phyloP scores from a whole-genome alignment of 2,329 filamentous ascomycete genomes.

The Diplodia scrobiculata region DNA sequence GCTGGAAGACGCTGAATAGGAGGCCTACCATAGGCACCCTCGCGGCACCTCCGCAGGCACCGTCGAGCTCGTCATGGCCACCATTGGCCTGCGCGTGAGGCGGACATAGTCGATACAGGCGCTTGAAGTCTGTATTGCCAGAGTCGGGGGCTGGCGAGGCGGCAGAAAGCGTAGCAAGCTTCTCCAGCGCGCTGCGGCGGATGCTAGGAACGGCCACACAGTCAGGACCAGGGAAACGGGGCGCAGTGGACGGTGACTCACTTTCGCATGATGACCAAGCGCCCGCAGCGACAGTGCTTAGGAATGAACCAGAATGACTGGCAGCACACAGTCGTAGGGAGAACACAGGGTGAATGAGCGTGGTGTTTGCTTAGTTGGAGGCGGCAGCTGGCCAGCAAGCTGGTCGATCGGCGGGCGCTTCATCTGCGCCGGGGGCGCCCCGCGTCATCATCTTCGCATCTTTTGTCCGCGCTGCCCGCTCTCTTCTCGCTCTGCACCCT shows the following conservation, averaged over 20 bases:
- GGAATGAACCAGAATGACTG: slow-evolving; percentile 27
- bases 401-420: slow-evolving; percentile 21
- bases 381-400: slow-evolving; percentile 12
- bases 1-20: background rate
- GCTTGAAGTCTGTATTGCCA: slow-evolving; percentile 44
- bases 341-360: background rate
- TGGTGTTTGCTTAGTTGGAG: slow-evolving; percentile 5
- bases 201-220: slow-evolving; percentile 33
- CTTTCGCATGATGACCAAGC: slow-evolving; percentile 25
- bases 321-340: background rate
- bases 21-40: slow-evolving; percentile 45
- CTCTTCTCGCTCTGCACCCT: background rate
- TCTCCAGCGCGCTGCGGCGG: slow-evolving; percentile 54
- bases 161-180: slow-evolving; percentile 53
- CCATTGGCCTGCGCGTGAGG: slow-evolving; percentile 29
- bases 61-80: slow-evolving; percentile 31
- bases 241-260: slow-evolving; percentile 22
- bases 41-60: slow-evolving; percentile 32
- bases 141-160: slow-evolving; percentile 38
- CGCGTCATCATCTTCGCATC: slow-evolving; percentile 25
- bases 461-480: slow-evolving; percentile 8
- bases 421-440: slow-evolving; percentile 22
- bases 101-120: slow-evolving; percentile 47
- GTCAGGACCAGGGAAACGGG: slow-evolving; percentile 10
- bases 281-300: slow-evolving; percentile 9